Base-by-base conservation (phyloP, 331 rosid species). In the Ulmus americana region DNA sequence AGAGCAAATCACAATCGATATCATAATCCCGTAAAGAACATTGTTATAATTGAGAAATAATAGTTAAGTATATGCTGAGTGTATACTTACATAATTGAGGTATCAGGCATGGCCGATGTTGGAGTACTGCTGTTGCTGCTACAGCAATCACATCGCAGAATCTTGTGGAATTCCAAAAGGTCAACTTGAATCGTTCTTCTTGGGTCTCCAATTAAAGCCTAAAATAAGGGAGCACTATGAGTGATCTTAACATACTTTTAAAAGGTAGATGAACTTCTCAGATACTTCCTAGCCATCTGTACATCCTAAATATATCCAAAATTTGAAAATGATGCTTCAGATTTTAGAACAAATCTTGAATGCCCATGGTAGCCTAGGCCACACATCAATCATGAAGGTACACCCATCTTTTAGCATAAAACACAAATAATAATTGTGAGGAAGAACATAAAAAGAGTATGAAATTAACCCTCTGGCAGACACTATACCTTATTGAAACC, bases 151-250 rank as follows among this genome's bases (percentile, higher is more conserved):
- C 96, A 86, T 65, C 54, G 63, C 76, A 92, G 74, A 76, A 82
- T 82, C 74, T 67, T 55, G 49, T 84, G 81, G 68, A 61, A 79
- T 64, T 86, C 88, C 79, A 86, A 68, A 55, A 89, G 87, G 74
- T 89, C 91, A 45, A 81, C 76, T 81, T 89, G 95, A 82, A 89
- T 80, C 80, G 82, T 75, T 76, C 87, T 89, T 76, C 95, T 82
- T 77, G 95, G 84, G 71, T 89, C 95, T 66, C 95, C 96, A 61
- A 76, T 79, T 70, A 89, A 76, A 79, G 88, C 91, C 95, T 89
- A 45, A 6, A 13, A 43, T 2, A 61, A 45, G 35, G 48, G 35
- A 40, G 42, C 63, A 41, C 16, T 16, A 10, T 59, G 48, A 7
- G 22, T 46, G 63, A 43, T 40, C 48, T 6, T 59, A 4, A 58